Conservation (phyloP, 1,284 basidiomycete species). For the Naganishia cerealis region DNA sequence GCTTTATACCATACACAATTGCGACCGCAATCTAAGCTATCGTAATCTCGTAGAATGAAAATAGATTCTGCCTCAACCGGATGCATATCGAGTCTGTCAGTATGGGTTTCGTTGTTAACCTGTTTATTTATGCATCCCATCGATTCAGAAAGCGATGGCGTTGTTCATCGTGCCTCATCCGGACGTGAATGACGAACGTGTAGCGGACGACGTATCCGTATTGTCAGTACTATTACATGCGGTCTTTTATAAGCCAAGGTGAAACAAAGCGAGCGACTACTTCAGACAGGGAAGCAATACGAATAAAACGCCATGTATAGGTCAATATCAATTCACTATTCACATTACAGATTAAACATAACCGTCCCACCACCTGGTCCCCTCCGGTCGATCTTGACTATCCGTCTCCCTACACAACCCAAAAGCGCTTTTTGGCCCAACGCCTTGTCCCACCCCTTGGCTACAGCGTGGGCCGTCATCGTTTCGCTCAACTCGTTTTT, state of each 20-base stretch:
- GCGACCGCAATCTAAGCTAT: background rate
- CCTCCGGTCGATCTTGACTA: slow-evolving; percentile 45
- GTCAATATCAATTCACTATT: background rate
- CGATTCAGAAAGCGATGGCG: too few species aligned
- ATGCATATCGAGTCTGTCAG: background rate
- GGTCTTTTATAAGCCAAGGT: too few species aligned
- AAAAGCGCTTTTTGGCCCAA: slow-evolving; percentile 44
- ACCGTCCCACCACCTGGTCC: slow-evolving; percentile 40
- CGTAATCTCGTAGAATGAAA: background rate
- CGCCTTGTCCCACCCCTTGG: slow-evolving; percentile 42
- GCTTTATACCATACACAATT: background rate
- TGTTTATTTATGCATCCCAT: too few species aligned
- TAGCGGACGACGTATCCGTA: too few species aligned
- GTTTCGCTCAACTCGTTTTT: slow-evolving; percentile 44
- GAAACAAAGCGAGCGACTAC: background rate
- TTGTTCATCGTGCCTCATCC: too few species aligned
- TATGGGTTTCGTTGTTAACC: background rate
- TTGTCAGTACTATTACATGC: too few species aligned
- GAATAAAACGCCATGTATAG: background rate
- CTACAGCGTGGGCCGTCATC: slow-evolving; percentile 40
- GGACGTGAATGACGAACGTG: too few species aligned
- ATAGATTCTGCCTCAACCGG: background rate
- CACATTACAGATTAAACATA: slow-evolving; percentile 38
- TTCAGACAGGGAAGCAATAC: background rate
- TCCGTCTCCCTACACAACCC: slow-evolving; percentile 43